These are phyloP conservation scores for Scenedesmus sp. DNA, from an alignment of 163 green algal species.

Conservation along the genomic window DNA sequence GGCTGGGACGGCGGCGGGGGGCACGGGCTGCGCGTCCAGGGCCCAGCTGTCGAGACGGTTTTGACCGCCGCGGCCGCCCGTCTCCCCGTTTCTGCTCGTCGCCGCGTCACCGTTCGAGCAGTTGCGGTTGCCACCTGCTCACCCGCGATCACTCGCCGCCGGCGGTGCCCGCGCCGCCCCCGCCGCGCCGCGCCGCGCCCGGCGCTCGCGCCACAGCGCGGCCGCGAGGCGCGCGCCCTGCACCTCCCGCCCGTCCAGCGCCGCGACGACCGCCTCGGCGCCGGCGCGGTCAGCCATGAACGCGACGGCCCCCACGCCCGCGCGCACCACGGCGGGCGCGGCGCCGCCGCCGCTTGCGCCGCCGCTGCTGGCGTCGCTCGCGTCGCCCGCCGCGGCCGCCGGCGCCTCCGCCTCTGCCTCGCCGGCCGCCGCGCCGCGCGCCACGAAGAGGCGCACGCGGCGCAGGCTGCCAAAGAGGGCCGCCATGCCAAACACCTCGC, in stretches of 20 bases:
- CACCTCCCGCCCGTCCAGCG: background rate
- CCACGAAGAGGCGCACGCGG: background rate
- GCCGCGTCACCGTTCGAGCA: no score
- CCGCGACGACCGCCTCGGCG: background rate
- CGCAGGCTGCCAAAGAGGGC: conserved; percentile 12
- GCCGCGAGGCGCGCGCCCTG: background rate
- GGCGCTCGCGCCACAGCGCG: no score
- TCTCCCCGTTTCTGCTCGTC: no score
- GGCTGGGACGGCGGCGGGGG: no score
- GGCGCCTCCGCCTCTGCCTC: background rate
- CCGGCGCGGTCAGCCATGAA: background rate
- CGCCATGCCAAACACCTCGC: conserved; percentile 20
- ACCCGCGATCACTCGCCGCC: no score
- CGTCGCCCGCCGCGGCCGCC: background rate
- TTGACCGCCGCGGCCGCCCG: no score
- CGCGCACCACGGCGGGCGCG: no score
- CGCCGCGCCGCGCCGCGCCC: no score
- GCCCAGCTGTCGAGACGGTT: no score
- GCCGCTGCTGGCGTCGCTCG: background rate
- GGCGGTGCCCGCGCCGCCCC: no score
- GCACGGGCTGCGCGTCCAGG: no score
- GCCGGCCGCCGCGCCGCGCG: background rate
- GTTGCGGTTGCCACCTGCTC: no score
- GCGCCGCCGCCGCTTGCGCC: background rate
- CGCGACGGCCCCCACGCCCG: background rate